Percentiles rank a stretch among this genome's conserved stretches.
These are phyloP conservation scores for Sporothrix euskadiensis DNA, from an alignment of 2,329 filamentous ascomycete genomes.

Conservation along the genomic window DNA sequence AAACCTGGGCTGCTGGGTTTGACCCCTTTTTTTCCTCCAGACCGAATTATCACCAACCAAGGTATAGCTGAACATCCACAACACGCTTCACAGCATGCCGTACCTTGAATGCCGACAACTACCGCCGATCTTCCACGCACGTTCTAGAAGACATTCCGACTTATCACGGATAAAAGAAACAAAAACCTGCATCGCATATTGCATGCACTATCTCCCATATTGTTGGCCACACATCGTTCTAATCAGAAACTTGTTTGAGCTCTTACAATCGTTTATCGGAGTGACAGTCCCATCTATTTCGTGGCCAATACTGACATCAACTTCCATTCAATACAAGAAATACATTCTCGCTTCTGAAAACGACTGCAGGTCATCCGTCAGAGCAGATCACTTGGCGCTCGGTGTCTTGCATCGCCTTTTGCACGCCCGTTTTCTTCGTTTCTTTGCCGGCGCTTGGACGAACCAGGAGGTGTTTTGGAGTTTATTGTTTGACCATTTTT, in stretches of 20 bases:
- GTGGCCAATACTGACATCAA: slow-evolving; percentile 6
- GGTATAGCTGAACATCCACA: background rate
- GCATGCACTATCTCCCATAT: background rate
- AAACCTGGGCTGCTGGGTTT: background rate
- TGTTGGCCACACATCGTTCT: background rate
- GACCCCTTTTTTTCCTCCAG: background rate
- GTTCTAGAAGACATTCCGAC: background rate
- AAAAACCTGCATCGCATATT: slow-evolving; percentile 2
- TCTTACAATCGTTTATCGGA: background rate
- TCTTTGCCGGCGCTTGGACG: slow-evolving; percentile 8
- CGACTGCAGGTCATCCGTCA: background rate
- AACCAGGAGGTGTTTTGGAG: background rate
- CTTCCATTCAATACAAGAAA: background rate
- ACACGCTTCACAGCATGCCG: background rate
- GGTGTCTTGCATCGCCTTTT: background rate
- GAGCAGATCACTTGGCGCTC: slow-evolving; percentile 11
- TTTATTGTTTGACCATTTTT: background rate
- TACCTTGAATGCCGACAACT: background rate
- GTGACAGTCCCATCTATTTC: background rate
- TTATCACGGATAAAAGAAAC: background rate
- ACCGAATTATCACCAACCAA: background rate
- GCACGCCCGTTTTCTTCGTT: background rate
- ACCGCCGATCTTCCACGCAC: background rate
- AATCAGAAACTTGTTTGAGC: background rate
- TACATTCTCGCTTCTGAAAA: background rate